Evolutionary conservation across 2,329 filamentous ascomycete species (phyloP).

Genomic region (Colletotrichum filicis): DNA sequence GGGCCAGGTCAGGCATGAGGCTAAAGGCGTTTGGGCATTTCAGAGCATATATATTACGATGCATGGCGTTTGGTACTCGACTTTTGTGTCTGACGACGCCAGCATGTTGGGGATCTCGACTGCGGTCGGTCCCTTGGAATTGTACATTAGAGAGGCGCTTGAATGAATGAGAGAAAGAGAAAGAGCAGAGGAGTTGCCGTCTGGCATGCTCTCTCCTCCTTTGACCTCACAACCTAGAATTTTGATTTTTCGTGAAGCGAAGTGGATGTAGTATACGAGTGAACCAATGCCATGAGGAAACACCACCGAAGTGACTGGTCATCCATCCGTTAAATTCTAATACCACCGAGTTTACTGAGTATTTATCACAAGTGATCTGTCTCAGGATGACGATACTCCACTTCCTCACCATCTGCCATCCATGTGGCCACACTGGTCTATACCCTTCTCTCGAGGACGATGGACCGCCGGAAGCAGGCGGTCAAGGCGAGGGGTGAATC

Average conservation of each 20-base stretch:
- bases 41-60: slow-evolving; percentile 16
- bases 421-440: no score
- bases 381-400: no score
- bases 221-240: background rate
- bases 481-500: no score
- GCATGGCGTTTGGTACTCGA: slow-evolving; percentile 12
- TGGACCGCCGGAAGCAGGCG: no score
- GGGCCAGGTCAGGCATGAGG: slow-evolving; percentile 15
- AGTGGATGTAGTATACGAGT: background rate
- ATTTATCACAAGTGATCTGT: no score
- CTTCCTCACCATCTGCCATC: no score
- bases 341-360: no score
- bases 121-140: background rate
- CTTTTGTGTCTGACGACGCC: background rate
- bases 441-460: no score
- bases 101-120: slow-evolving; percentile 11
- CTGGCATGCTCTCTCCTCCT: background rate
- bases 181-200: background rate
- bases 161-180: background rate
- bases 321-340: background rate
- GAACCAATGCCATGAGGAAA: background rate
- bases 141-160: slow-evolving; percentile 20
- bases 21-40: slow-evolving; percentile 29
- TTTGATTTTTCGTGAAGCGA: background rate
- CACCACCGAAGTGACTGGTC: no score